Base-by-base conservation (phyloP, 768 basidiomycete genomes). In the Termitomyces sp. region DNA sequence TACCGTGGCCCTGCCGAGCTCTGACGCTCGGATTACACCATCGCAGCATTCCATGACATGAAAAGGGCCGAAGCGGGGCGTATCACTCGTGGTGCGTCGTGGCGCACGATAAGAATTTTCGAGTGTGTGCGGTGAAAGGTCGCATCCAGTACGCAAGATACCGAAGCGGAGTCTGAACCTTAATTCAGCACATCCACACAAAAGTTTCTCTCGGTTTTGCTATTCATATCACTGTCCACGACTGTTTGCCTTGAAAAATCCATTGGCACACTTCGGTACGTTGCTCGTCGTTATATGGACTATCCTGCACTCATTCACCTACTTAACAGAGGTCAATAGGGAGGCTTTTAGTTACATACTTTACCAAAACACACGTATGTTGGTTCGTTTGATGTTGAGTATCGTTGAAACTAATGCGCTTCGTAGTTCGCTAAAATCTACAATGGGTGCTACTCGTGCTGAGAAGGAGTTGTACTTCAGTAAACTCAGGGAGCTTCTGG, bases 401-500 rank as follows among this genome's bases (percentile, higher is more conserved):
- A 6, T 21, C 21, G 12, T 35, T 42, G 40, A 42, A 21, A 19
- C 38, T 45, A 5, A 45, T 44, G 35, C n/a, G n/a, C 22, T 6
- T 22, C 2, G 45, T 32, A 61, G 56, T 53, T 67, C 65, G 65
- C 62, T 53, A 68, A 64, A 71, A 63, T 58, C 44, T 62, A 83
- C 75, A 80, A 98, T 98, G 95, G 95, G 95, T 83, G 89, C 80
- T 57, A 81, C 86, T 74, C 87, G 93, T 64, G 82, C 88, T 68
- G 88, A 94, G 68, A 98, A 98, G 77, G 87, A 86, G 59, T 51
- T 82, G 17, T 98, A 98, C 82, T 98, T 98, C 70, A 74, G 70
- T 57, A 98, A 97, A 79, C 87, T 98, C 74, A 91, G 88, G 81
- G 88, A 91, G 68, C 88, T 98, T 66, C 80, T 99, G 65, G 76